Base-by-base conservation (phyloP, 1,284 basidiomycete species). In the Austroboletus niveus region DNA sequence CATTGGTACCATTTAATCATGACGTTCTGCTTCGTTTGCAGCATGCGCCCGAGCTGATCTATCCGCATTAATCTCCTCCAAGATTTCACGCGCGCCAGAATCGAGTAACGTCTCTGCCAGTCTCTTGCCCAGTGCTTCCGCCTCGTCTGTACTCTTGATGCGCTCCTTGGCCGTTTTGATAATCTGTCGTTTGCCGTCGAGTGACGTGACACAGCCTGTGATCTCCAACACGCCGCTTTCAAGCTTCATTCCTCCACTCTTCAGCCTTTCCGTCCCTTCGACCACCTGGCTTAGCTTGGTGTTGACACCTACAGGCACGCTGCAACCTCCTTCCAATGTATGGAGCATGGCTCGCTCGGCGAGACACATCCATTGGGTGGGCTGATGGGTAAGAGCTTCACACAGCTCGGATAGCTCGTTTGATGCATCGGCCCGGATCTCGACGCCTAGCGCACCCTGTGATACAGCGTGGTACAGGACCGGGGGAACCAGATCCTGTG, bases 271-370 rank as follows among this genome's bases (percentile, higher is more conserved):
- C 0, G 47, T 22, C 2, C 60, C 62, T 32, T 60, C 61, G 9
- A 60, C 49, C 2, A 64, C 53, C 0, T 57, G 47, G 1, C 54
- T 62, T 55, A 85, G 62, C 48, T 67, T 69, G 43, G 84, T 87
- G 52, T 81, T 76, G 31, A 93, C 87, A 15, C 96, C 95, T n/a
- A 98, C 94, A 0, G 96, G 97, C 1, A 99, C 94, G 54, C 91
- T 95, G 71, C 97, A 99, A 29, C 95, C 97, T 11, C 97, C 97
- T 69, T 99, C 96, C 48, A 99, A 77, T 35, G 90, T 86, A 35
- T 87, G 79, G 57, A 99, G 76, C 68, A 92, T 87, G 1, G 89
- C 89, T 11, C 96, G 83, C 71, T 99, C 97, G 8, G 92, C 92
- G 20, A 78, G 74, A 62, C 88, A 91, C 49, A 67, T 73, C 84